phyloP scores from a whole-genome alignment of 495 filamentous ascomycete genomes.

The Penicillium macrosclerotiorum region DNA sequence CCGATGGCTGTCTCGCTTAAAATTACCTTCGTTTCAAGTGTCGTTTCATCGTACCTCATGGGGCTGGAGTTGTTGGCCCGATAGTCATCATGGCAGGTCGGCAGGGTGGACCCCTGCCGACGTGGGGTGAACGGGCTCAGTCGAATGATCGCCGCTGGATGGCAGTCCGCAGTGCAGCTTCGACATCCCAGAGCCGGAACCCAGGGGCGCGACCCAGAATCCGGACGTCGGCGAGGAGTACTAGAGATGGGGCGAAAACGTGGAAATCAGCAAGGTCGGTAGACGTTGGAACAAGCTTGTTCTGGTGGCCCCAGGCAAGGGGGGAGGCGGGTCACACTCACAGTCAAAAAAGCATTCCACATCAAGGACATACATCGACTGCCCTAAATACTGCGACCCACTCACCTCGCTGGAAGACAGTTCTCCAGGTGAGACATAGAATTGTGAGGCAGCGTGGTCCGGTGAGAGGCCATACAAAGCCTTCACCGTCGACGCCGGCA shows the following conservation, averaged over 20 bases:
- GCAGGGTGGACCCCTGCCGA: neutral
- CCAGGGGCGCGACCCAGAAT: slow-evolving; percentile 30
- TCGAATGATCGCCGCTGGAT: slow-evolving; percentile 15
- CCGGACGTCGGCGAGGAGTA: slow-evolving; percentile 21
- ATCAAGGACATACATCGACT: slow-evolving; percentile 20
- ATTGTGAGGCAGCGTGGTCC: slow-evolving; percentile 9
- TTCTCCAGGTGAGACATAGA: slow-evolving; percentile 10
- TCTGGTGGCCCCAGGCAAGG: too few species aligned
- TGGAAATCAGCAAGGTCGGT: too few species aligned
- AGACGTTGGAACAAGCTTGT: too few species aligned
- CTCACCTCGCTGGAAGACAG: neutral
- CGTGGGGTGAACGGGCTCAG: neutral
- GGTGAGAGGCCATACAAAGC: slow-evolving; percentile 17
- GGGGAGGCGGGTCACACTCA: too few species aligned
- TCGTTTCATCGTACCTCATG: neutral
- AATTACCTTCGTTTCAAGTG: neutral
- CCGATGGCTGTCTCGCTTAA: neutral
- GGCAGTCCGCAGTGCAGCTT: slow-evolving; percentile 21
- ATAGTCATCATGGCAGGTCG: neutral
- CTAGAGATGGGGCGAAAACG: slow-evolving; percentile 9
- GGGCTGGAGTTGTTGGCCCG: neutral
- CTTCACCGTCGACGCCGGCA: slow-evolving; percentile 14
- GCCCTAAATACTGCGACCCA: neutral
- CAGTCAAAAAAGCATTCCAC: slow-evolving; percentile 29
- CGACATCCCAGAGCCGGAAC: slow-evolving; percentile 24